A percentile compares a stretch with the other conserved stretches of the same genome.
phyloP scores from a whole-genome alignment of 176 grass and related monocot genomes.

The Carex pumila region DNA sequence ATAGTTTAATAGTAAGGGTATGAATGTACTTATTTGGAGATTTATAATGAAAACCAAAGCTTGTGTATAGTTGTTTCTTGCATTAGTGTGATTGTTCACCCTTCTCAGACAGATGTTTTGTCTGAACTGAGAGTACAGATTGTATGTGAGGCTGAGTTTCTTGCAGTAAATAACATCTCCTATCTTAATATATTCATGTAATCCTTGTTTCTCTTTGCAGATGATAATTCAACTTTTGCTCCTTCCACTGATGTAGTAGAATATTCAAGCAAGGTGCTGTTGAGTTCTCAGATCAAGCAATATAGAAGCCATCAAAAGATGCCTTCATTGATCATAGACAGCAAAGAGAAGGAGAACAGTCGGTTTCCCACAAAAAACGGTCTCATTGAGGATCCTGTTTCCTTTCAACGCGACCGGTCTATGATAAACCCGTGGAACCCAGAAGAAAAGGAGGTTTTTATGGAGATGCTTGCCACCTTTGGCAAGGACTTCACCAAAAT shows the following conservation, averaged over 20 bases:
- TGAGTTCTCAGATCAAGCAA: constrained; percentile 23
- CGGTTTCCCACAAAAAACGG: constrained; percentile 29
- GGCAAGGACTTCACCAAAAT: constrained; percentile 30
- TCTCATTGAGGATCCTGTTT: constrained; percentile 34
- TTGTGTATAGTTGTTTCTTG: background rate
- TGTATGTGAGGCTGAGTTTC: background rate
- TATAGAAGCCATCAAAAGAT: constrained; percentile 37
- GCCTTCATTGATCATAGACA: constrained; percentile 36
- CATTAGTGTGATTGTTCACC: background rate
- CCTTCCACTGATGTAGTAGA: constrained; percentile 30
- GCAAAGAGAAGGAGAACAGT: constrained; percentile 25
- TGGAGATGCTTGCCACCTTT: constrained; percentile 45
- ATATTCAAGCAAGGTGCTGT: constrained; percentile 29
- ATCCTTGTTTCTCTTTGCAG: constrained; percentile 3
- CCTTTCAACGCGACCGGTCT: constrained; percentile 26
- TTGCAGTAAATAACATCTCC: background rate
- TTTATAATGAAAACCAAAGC: background rate
- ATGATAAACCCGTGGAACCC: constrained; percentile 40
- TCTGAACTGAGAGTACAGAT: background rate
- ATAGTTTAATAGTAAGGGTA: background rate
- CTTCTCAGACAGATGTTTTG: background rate
- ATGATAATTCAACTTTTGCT: constrained; percentile 22
- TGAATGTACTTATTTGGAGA: background rate
- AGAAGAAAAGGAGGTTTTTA: constrained; percentile 46
- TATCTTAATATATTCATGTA: background rate